phyloP scores from a whole-genome alignment of 208 protist species.

The Herpetomonas tarakana region DNA sequence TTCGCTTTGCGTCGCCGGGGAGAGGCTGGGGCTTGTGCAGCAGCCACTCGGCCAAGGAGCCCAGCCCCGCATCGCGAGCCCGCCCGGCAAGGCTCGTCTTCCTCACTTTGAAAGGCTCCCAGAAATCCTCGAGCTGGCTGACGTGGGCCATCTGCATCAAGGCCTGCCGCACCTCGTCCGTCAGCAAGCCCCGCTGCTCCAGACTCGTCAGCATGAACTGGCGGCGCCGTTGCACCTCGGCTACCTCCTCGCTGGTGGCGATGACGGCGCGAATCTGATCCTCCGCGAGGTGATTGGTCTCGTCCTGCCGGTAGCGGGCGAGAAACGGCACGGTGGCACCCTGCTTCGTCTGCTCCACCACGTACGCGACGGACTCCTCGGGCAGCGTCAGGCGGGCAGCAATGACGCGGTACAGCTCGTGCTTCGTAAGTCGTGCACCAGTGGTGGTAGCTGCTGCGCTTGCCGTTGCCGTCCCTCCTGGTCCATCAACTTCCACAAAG shows the following conservation, averaged over 20 bases:
- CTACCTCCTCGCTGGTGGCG: slow-evolving; percentile 63
- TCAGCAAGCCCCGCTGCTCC: slow-evolving; percentile 65
- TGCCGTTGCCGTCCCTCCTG: background rate
- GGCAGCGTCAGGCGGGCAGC: slow-evolving; percentile 37
- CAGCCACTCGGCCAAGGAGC: slow-evolving; percentile 39
- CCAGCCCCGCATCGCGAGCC: slow-evolving; percentile 68
- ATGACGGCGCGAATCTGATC: slow-evolving; percentile 49
- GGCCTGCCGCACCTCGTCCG: slow-evolving; percentile 28
- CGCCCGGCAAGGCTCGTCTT: slow-evolving; percentile 71
- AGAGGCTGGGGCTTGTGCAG: slow-evolving; percentile 33
- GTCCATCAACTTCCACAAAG: too few relatives aligned
- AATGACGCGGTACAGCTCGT: slow-evolving; percentile 31
- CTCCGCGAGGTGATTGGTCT: slow-evolving; percentile 74
- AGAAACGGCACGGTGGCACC: slow-evolving; percentile 87
- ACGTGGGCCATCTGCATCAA: slow-evolving; percentile 59
- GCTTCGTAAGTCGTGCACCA: slow-evolving; percentile 2
- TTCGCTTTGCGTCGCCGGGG: slow-evolving; percentile 14
- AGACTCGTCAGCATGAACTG: slow-evolving; percentile 79
- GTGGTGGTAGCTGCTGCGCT: background rate
- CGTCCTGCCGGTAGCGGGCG: slow-evolving; percentile 79
- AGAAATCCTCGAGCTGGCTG: slow-evolving; percentile 78
- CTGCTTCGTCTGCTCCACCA: slow-evolving; percentile 55
- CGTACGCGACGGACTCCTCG: slow-evolving; percentile 34
- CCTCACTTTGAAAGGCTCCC: slow-evolving; percentile 81
- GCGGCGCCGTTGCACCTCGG: slow-evolving; percentile 66